Evolutionary conservation across 2,329 filamentous ascomycete genomes (phyloP), one percentile per base, ranked within the genome.

Genomic region (Microdochium paspali): DNA sequence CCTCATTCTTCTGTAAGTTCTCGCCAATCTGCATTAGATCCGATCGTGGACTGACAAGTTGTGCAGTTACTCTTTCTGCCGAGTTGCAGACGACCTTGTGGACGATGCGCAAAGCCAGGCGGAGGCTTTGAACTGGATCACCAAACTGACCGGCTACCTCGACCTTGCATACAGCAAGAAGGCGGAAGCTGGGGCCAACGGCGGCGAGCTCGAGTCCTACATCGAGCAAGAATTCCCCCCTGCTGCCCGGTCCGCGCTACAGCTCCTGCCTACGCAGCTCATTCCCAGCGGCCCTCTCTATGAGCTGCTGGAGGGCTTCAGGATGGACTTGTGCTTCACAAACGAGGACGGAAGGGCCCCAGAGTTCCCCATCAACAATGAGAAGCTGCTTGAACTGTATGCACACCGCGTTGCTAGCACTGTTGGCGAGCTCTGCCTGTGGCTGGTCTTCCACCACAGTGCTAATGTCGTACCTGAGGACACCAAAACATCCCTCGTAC

Each of bases 71-170:
- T 85, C 83, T 0, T 88, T 87, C 58, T 89, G 85, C 55, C 74
- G 85, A 10, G 77, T 87, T 10, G 83, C 83, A 1, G 85, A 89
- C 58, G 84, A 89, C 55, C 68, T 89, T 4, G 76, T 89, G 9
- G 85, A 89, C 54, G 76, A 87, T 50, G 77, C 84, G 1, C 55
- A 65, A 1, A 71, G 69, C 1, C 59, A 67, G 1, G 57, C 66
- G 0, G 77, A 82, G 53, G 80, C 82, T 5, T 63, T 65, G 24
- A 55, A 64, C 9, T 85, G 81, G 75, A 77, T 86, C 43, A 58
- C 64, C 15, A 81, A 77, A 56, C 67, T 87, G 20, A 71, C 70
- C 23, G 61, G 64, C 3, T 85, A 79, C 52, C 68, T 87, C 7
- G 69, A 80, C 46, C 58, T 79, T 5, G 68, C 67, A 1, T 83